Conservation (phyloP, 306 rosid species). For the Inga laurina region DNA sequence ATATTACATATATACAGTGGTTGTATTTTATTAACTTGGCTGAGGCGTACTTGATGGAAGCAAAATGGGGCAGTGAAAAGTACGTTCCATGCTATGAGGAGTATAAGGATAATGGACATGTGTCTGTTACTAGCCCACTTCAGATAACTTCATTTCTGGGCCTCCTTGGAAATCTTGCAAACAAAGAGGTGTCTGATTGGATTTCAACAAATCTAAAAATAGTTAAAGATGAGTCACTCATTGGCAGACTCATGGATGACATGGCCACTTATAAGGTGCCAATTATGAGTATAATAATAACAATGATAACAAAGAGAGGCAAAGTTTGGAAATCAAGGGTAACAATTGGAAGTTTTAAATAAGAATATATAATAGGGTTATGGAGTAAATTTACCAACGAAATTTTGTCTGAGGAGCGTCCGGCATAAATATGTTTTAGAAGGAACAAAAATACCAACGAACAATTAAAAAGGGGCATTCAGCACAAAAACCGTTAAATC, state of each 20-base stretch:
- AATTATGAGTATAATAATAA: background rate
- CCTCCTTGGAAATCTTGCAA: background rate
- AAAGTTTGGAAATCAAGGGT: too few species aligned
- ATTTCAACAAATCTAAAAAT: background rate
- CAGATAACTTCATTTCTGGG: background rate
- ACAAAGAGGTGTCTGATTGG: background rate
- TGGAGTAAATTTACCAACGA: too few species aligned
- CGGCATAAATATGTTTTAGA: too few species aligned
- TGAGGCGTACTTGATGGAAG: background rate
- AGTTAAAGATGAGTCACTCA: background rate
- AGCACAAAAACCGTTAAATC: too few species aligned
- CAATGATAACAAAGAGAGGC: too few species aligned
- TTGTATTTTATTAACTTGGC: slow-evolving; percentile 2
- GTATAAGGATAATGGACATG: background rate
- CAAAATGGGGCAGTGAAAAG: background rate
- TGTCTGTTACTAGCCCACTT: background rate
- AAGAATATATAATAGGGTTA: too few species aligned
- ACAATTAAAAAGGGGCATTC: too few species aligned
- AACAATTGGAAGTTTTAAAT: too few species aligned
- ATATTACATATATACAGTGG: background rate
- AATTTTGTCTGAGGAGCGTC: too few species aligned
- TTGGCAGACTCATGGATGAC: background rate
- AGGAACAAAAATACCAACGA: too few species aligned
- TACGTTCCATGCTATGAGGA: background rate
- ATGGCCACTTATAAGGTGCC: background rate